These are phyloP conservation scores for Lachnellula arida DNA, from an alignment of 2,329 filamentous ascomycete species.

Conservation along the genomic window DNA sequence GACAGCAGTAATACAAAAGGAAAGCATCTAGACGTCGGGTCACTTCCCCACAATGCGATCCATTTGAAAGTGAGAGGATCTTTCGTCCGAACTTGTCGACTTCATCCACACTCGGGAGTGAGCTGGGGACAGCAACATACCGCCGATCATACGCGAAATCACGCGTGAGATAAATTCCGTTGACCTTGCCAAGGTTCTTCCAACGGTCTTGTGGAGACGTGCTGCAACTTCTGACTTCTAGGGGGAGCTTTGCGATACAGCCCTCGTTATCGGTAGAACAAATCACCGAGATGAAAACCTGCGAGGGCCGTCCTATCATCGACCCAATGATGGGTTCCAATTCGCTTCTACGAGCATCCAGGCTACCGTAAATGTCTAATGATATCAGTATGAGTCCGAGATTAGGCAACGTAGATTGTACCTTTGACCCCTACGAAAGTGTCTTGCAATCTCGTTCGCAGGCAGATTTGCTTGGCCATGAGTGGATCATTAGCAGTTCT, in stretches of 20 bases:
- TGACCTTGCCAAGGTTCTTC: slow-evolving; percentile 14
- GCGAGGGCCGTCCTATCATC: slow-evolving; percentile 3
- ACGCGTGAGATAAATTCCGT: slow-evolving; percentile 17
- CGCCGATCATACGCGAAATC: slow-evolving; percentile 9
- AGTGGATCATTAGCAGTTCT: slow-evolving; percentile 5
- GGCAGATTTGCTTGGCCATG: slow-evolving; percentile 13
- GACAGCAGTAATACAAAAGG: slow-evolving; percentile 8
- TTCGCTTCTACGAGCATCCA: slow-evolving; percentile 7
- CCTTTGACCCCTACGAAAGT: slow-evolving; percentile 16
- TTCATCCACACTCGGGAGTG: slow-evolving; percentile 11
- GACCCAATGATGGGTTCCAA: slow-evolving; percentile 13
- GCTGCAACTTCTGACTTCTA: slow-evolving; percentile 16
- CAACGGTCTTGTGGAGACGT: slow-evolving; percentile 11
- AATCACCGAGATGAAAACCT: slow-evolving; percentile 5
- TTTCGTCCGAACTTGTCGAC: slow-evolving; percentile 14
- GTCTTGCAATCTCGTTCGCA: slow-evolving; percentile 16
- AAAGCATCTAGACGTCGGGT: slow-evolving; percentile 15
- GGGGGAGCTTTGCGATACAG: not conserved
- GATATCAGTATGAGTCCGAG: not conserved
- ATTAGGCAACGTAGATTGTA: not conserved
- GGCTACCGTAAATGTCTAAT: slow-evolving; percentile 11
- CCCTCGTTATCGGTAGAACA: not conserved
- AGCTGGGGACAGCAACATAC: slow-evolving; percentile 15
- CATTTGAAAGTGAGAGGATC: slow-evolving; percentile 11
- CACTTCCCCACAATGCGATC: slow-evolving; percentile 12